phyloP scores from a whole-genome alignment of 352 stramenopile genomes.

The Pilasporangium apinafurcum region DNA sequence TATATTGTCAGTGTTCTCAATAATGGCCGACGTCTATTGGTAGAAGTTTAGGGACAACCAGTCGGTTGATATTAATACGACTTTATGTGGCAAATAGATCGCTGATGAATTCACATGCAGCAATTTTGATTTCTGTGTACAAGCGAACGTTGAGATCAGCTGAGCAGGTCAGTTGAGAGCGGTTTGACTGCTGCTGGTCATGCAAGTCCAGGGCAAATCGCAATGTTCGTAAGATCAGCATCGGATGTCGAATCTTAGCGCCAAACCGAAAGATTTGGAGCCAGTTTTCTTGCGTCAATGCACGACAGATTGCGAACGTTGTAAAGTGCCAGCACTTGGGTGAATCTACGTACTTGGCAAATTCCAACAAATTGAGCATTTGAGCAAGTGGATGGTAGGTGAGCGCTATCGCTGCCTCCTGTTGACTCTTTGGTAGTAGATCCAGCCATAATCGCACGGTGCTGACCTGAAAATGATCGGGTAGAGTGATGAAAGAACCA shows the following conservation, averaged over 20 bases:
- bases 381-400: not conserved
- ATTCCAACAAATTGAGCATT: slow-evolving; percentile 1
- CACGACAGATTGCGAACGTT: slow-evolving; percentile 2
- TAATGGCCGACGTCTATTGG: too few species aligned
- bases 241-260: slow-evolving; percentile 1
- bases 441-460: slow-evolving; percentile 1
- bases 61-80: too few species aligned
- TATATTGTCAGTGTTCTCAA: too few species aligned
- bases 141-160: too few species aligned
- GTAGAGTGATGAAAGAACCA: too few species aligned
- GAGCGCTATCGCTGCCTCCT: slow-evolving; percentile 2
- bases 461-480: not conserved
- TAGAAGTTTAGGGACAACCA: too few species aligned
- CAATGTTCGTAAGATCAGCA: slow-evolving; percentile 3
- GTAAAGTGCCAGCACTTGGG: slow-evolving; percentile 10
- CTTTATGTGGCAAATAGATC: too few species aligned
- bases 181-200: too few species aligned
- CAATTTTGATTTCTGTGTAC: too few species aligned
- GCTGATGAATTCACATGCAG: too few species aligned
- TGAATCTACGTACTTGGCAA: slow-evolving; percentile 4
- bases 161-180: too few species aligned
- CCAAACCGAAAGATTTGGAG: slow-evolving; percentile 1
- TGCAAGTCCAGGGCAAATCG: slow-evolving; percentile 1
- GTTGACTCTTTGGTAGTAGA: slow-evolving; percentile 4
- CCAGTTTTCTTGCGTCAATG: not conserved